Conservation (phyloP, 148 eudicot genomes). For the Silene latifolia region DNA sequence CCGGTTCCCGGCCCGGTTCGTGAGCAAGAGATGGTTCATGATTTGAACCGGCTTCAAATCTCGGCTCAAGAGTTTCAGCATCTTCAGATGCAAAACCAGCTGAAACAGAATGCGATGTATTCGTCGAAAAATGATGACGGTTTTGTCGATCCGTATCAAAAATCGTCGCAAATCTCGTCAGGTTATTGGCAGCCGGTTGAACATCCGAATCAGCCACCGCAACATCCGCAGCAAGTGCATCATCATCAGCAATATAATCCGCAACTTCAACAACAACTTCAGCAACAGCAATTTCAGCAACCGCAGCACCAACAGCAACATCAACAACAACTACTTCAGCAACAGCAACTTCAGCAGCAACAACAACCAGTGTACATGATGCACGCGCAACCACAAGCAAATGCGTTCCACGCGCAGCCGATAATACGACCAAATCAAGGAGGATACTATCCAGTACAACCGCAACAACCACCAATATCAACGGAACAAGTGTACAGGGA, state of each 20-base stretch:
- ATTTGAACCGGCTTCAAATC: conserved; percentile 53
- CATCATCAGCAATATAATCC: not conserved
- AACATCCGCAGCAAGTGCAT: not conserved
- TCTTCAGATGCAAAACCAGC: not conserved
- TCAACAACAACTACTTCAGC: conserved; percentile 19
- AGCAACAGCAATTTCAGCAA: not conserved
- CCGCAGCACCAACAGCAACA: not conserved
- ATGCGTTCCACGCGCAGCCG: conserved; percentile 51
- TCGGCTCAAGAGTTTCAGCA: conserved; percentile 34
- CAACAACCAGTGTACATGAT: conserved; percentile 67
- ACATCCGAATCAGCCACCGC: not conserved
- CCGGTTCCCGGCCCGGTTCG: conserved; percentile 25
- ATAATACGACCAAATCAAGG: conserved; percentile 43
- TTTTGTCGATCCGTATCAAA: conserved; percentile 46
- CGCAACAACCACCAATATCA: conserved; percentile 43
- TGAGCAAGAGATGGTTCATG: conserved; percentile 36
- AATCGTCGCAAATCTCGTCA: conserved; percentile 19
- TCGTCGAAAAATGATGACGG: conserved; percentile 46
- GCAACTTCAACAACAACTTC: conserved; percentile 18
- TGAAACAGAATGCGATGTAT: conserved; percentile 25
- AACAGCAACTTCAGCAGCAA: not conserved
- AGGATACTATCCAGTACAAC: conserved; percentile 58
- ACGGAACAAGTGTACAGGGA: conserved; percentile 43
- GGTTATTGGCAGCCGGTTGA: conserved; percentile 35
- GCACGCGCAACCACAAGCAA: conserved; percentile 37